Evolutionary conservation across 116 monocot genomes (phyloP), one percentile per base, ranked within the genome.

Genomic region (Zostera marina): DNA sequence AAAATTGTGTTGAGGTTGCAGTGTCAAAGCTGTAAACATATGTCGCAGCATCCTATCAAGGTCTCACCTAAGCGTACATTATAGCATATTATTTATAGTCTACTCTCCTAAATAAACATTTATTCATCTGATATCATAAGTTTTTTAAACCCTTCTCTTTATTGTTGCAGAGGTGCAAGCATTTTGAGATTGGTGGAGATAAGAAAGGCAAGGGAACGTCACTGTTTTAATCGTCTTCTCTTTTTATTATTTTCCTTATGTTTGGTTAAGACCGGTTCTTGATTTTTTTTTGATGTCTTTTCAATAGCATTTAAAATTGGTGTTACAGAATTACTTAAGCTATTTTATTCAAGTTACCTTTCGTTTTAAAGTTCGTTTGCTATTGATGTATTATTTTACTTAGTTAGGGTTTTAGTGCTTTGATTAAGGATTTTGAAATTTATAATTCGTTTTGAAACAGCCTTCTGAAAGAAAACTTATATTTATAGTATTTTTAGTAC

Each of bases 1-100:
- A 84, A 84, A 63, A 84, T 84, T 52, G 84, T 84, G 57, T 24
- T 84, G 64, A 84, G 73, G 69, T 54, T 84, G 60, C 84, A 84
- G 52, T 84, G 84, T 63, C 84, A 84, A 61, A 77, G 69, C 41
- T 84, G 84, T 77, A 84, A 84, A 66, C 80, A 84, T 64, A 58
- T 59, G n/a, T 84, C 84, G 0, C 84, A 84, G 72, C 79, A 77
- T 39, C 43, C 87, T 0, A 87, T 87, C 42, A 87, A 81, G 83
- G 83, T 84, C 42, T 9, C n/a, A n/a, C n/a, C n/a, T n/a, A n/a
- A n/a, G n/a, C n/a, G n/a, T n/a, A n/a, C n/a, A n/a, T n/a, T n/a
- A n/a, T n/a, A n/a, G n/a, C n/a, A n/a, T n/a, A n/a, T n/a, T n/a
- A n/a, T 1, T 41, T 52, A 44, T 32, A 26, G 3, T n/a, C 11